A percentile compares a stretch with the other conserved stretches of the same genome.
phyloP scores from a whole-genome alignment of 805 yeast species.

The Danielia reshetovae region DNA sequence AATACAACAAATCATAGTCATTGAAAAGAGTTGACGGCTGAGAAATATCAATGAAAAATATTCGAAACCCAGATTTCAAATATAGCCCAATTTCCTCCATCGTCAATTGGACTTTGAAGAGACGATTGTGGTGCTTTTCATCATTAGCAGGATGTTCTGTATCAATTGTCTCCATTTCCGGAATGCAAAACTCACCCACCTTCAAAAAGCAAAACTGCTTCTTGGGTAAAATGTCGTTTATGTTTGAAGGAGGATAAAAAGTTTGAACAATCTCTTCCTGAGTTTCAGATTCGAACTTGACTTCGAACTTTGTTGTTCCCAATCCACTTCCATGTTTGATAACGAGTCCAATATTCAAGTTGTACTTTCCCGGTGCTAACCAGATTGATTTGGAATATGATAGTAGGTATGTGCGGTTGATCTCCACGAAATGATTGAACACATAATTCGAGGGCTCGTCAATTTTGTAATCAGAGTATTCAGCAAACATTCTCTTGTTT shows the following conservation, averaged over 20 bases:
- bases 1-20: slow-evolving; percentile 40
- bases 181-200: slow-evolving; percentile 45
- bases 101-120: slow-evolving; percentile 36
- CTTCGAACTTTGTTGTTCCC: slow-evolving; percentile 55
- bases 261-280: slow-evolving; percentile 29
- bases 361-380: slow-evolving; percentile 48
- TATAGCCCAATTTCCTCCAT: slow-evolving; percentile 58
- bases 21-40: slow-evolving; percentile 39
- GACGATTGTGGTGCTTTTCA: slow-evolving; percentile 14
- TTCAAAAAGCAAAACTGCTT: slow-evolving; percentile 47
- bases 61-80: slow-evolving; percentile 48
- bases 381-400: slow-evolving; percentile 43
- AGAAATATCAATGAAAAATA: slow-evolving; percentile 41
- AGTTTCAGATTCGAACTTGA: slow-evolving; percentile 27
- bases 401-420: slow-evolving; percentile 47
- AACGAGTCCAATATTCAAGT: slow-evolving; percentile 48
- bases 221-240: slow-evolving; percentile 55
- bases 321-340: slow-evolving; percentile 53
- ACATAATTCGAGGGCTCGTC: slow-evolving; percentile 47
- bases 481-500: slow-evolving; percentile 52
- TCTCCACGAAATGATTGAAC: slow-evolving; percentile 43
- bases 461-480: slow-evolving; percentile 37
- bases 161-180: slow-evolving; percentile 5
- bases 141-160: not conserved
- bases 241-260: slow-evolving; percentile 54